Base-by-base conservation (phyloP, 2,329 filamentous ascomycete species). In the Penicillium verrucosum region DNA sequence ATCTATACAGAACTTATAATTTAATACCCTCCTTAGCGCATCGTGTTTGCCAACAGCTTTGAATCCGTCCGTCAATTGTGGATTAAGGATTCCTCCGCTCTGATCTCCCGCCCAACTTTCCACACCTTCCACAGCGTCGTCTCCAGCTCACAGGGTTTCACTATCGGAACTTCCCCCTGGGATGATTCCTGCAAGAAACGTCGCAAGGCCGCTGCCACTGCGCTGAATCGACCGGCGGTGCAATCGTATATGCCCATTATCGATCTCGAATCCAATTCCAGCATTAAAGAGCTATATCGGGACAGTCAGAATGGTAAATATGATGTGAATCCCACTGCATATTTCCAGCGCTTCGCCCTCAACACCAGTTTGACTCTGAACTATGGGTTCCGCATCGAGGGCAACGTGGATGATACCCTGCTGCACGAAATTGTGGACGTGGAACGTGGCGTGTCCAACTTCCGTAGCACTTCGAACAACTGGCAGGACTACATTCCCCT, bases 401-500 rank as follows among this genome's bases (percentile, higher is more conserved):
- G 87, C 0, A 84, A 86, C 60, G 82, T 89, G 44, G 80, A 90
- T 56, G 83, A 88, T 60, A 77, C 82, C 38, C 77, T 92, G 8
- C 78, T 93, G 6, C 78, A 83, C 21, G 90, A 93, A 68, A 92
- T 94, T 56, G 85, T 86, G 0, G 80, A 86, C 45, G 89, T 93
- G 3, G 90, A 93, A 71, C 82, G 89, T 30, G 86, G 85, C 5
- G 85, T 94, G 25, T 88, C 86, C 51, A 89, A 89, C 65, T 88
- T 92, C 68, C 78, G 90, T 46, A 89, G 85, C 27, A 93, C 89
- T 0, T 90, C 87, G 65, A 90, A 92, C 68, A 93, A 93, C 70
- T 90, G 88, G 85, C 88, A 90, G 67, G 90, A 94, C 67, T 93
- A 93, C 63, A 84, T 94, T n/a, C 89, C 90, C 0, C 66, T 92